phyloP scores from a whole-genome alignment of 2,329 filamentous ascomycete genomes.

The Aspergillus tanneri region DNA sequence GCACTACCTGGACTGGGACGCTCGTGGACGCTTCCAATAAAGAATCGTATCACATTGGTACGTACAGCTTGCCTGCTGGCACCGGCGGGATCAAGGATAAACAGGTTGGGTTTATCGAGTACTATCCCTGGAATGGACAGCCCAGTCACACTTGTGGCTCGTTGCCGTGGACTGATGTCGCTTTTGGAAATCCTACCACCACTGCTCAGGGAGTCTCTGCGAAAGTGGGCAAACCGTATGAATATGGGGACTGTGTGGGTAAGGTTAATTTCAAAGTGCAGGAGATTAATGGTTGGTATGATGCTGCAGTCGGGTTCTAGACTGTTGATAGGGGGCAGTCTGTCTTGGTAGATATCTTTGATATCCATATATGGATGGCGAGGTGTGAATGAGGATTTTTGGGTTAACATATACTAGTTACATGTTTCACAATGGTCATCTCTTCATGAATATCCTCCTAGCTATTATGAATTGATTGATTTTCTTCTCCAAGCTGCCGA shows the following conservation, averaged over 20 bases:
- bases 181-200: slow-evolving; percentile 20
- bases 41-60: slow-evolving; percentile 25
- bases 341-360: too few relatives aligned
- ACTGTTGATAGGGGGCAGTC: too few relatives aligned
- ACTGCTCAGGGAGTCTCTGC: slow-evolving; percentile 12
- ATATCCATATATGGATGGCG: not conserved
- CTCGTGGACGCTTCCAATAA: slow-evolving; percentile 24
- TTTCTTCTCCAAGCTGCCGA: not conserved
- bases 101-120: slow-evolving; percentile 32
- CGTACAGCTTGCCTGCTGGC: slow-evolving; percentile 26
- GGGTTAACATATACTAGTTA: not conserved
- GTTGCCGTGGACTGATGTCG: slow-evolving; percentile 22
- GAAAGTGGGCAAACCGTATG: slow-evolving; percentile 22
- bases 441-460: not conserved
- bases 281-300: slow-evolving; percentile 12
- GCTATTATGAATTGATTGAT: not conserved
- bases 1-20: slow-evolving; percentile 30
- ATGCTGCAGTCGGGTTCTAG: slow-evolving; percentile 24
- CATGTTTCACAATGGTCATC: not conserved
- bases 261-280: slow-evolving; percentile 21
- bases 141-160: slow-evolving; percentile 16
- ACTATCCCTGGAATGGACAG: slow-evolving; percentile 26
- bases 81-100: slow-evolving; percentile 21
- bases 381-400: too few relatives aligned
- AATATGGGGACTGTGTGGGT: slow-evolving; percentile 31